phyloP scores from a whole-genome alignment of 2,329 filamentous ascomycete genomes.

The Pseudopyricularia javanii region DNA sequence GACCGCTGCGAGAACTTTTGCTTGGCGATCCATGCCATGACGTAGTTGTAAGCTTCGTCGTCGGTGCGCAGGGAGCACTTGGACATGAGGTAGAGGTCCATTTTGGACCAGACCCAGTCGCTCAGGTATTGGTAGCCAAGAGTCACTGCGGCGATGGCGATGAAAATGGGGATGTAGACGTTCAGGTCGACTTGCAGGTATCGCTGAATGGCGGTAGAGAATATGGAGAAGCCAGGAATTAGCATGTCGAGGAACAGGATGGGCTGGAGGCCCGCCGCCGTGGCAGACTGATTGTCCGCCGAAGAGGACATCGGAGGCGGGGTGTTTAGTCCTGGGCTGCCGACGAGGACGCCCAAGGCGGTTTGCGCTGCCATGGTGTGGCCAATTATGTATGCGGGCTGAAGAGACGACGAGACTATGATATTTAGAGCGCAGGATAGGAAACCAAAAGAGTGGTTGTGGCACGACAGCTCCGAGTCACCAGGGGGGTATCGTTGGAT shows the following conservation, averaged over 20 bases:
- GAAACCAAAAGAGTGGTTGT: too few species aligned
- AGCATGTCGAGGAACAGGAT: slow-evolving; percentile 48
- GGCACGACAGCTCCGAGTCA: too few species aligned
- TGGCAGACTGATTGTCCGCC: neutral
- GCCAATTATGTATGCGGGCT: too few species aligned
- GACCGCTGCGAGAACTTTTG: slow-evolving; percentile 49
- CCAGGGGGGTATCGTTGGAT: too few species aligned
- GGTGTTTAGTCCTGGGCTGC: neutral
- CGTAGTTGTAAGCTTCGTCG: slow-evolving; percentile 61
- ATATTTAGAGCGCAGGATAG: too few species aligned
- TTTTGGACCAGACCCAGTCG: slow-evolving; percentile 30
- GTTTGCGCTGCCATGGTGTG: neutral
- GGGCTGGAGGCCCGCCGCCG: slow-evolving; percentile 10
- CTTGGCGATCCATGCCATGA: slow-evolving; percentile 57
- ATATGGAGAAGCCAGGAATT: slow-evolving; percentile 51
- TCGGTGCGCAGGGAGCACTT: slow-evolving; percentile 54
- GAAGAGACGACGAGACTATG: too few species aligned
- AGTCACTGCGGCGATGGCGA: slow-evolving; percentile 33
- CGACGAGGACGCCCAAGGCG: neutral
- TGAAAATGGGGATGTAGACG: slow-evolving; percentile 45
- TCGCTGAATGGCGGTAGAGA: slow-evolving; percentile 37
- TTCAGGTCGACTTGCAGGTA: slow-evolving; percentile 52
- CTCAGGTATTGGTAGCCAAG: slow-evolving; percentile 41
- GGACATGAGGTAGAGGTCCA: slow-evolving; percentile 48
- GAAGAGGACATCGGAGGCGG: neutral